Evolutionary conservation across 192 early-diverging fungal species (phyloP).

Genomic region (Backusella sp.): DNA sequence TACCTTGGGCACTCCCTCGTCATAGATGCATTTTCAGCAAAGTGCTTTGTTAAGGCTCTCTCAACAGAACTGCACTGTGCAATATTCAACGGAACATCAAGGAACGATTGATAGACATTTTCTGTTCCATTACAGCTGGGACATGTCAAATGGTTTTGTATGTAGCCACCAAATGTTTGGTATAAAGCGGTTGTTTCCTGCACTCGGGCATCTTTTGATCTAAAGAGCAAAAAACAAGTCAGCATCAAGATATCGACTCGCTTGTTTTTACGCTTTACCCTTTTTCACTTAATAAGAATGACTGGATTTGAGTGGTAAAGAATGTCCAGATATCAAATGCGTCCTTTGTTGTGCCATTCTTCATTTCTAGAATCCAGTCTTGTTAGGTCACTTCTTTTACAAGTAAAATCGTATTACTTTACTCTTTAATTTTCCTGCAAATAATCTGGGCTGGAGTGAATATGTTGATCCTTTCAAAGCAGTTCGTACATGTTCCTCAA

Average conservation of each 20-base stretch:
- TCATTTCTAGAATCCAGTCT: conserved; percentile 59
- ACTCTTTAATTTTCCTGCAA: conserved; percentile 68
- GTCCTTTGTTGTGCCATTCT: conserved; percentile 81
- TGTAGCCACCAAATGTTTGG: conserved; percentile 81
- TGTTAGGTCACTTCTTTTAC: neutral
- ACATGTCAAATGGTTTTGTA: conserved; percentile 78
- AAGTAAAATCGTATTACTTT: conserved; percentile 10
- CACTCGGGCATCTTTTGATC: conserved; percentile 65
- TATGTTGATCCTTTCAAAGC: conserved; percentile 49
- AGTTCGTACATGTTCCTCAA: conserved; percentile 68
- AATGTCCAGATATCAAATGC: conserved; percentile 79
- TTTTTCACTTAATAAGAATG: conserved; percentile 55
- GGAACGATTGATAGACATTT: conserved; percentile 68
- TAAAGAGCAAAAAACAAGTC: neutral
- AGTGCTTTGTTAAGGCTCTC: conserved; percentile 63
- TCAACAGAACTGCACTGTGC: conserved; percentile 61
- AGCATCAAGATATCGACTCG: neutral
- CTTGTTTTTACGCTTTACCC: conserved; percentile 10
- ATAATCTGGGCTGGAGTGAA: conserved; percentile 24
- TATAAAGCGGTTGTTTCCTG: conserved; percentile 79
- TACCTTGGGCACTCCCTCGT: conserved; percentile 8
- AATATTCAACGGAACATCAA: conserved; percentile 80
- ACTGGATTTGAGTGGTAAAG: conserved; percentile 68
- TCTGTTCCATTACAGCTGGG: conserved; percentile 67
- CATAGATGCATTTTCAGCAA: conserved; percentile 14